Evolutionary conservation across 768 basidiomycete species (phyloP).

Genomic region (Roridomyces roridus): DNA sequence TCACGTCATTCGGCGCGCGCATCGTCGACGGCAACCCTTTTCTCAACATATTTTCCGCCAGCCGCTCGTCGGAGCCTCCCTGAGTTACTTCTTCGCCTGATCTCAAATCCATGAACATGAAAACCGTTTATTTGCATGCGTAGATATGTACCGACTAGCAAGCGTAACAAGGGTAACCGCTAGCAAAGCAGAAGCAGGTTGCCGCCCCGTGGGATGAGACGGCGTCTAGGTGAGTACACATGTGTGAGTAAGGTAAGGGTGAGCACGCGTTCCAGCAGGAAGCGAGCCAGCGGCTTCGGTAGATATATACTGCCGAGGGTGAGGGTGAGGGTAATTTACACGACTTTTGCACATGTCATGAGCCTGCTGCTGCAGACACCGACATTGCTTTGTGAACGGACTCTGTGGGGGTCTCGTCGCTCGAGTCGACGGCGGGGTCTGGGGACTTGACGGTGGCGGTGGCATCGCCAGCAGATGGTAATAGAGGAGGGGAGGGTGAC

Average conservation of each 20-base stretch:
- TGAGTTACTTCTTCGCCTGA: too few species aligned
- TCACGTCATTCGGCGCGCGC: too few species aligned
- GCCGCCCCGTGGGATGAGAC: background rate
- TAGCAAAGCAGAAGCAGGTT: conserved; percentile 14
- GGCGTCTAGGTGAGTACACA: conserved; percentile 9
- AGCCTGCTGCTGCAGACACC: background rate
- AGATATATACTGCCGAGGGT: background rate
- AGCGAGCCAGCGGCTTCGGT: background rate
- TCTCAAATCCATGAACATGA: too few species aligned
- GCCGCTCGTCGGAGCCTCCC: too few species aligned
- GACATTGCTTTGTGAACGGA: background rate
- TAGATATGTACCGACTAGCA: conserved; percentile 9
- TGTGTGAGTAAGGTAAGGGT: conserved; percentile 10
- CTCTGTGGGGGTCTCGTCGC: background rate
- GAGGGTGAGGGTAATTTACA: background rate
- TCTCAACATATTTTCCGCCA: too few species aligned
- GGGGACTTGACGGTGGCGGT: conserved; percentile 24
- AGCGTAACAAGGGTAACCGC: conserved; percentile 14
- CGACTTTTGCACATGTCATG: background rate
- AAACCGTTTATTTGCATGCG: conserved; percentile 8
- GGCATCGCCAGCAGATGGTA: conserved; percentile 29
- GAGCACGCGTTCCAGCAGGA: background rate
- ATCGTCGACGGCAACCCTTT: too few species aligned
- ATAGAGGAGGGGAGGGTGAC: conserved; percentile 41
- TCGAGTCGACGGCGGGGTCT: background rate